phyloP scores from a whole-genome alignment of 1,139 yeast genomes.

The Saccharomyces hybrid region DNA sequence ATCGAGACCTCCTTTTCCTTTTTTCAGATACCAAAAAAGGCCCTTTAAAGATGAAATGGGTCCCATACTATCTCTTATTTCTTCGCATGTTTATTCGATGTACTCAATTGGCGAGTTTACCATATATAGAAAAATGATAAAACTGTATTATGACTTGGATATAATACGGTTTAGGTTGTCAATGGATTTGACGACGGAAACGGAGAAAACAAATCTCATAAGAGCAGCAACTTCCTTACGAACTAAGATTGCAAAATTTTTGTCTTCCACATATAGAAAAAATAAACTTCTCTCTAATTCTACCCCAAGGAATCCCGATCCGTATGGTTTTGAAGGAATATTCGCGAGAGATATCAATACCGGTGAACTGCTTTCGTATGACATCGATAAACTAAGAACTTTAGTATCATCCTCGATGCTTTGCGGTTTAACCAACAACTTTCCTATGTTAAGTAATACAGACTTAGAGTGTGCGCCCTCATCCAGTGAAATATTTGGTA shows the following conservation, averaged over 20 bases:
- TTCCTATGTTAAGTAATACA: constrained; percentile 44
- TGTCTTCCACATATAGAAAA: constrained; percentile 38
- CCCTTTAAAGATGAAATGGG: constrained; percentile 49
- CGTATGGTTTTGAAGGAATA: constrained; percentile 69
- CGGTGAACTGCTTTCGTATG: constrained; percentile 53
- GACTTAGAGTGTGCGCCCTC: constrained; percentile 37
- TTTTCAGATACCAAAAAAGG: constrained; percentile 37
- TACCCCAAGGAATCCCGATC: constrained; percentile 47
- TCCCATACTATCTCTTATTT: constrained; percentile 48
- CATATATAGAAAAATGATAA: constrained; percentile 47
- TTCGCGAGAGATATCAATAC: constrained; percentile 53
- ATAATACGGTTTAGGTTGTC: constrained; percentile 54
- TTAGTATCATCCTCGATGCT: constrained; percentile 63
- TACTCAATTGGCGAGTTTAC: constrained; percentile 64
- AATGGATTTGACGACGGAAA: constrained; percentile 48
- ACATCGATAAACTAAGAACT: constrained; percentile 41
- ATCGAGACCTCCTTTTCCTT: constrained; percentile 48
- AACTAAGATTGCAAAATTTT: constrained; percentile 59
- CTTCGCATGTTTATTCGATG: constrained; percentile 59
- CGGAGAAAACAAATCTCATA: constrained; percentile 48
- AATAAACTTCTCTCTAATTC: constrained; percentile 26
- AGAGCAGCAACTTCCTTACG: constrained; percentile 55
- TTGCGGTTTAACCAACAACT: constrained; percentile 66
- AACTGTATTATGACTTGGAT: constrained; percentile 52
- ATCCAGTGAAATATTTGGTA: constrained; percentile 40